Evolutionary conservation across 2,329 filamentous ascomycete species (phyloP).

Genomic region (Fusarium pininemorale): DNA sequence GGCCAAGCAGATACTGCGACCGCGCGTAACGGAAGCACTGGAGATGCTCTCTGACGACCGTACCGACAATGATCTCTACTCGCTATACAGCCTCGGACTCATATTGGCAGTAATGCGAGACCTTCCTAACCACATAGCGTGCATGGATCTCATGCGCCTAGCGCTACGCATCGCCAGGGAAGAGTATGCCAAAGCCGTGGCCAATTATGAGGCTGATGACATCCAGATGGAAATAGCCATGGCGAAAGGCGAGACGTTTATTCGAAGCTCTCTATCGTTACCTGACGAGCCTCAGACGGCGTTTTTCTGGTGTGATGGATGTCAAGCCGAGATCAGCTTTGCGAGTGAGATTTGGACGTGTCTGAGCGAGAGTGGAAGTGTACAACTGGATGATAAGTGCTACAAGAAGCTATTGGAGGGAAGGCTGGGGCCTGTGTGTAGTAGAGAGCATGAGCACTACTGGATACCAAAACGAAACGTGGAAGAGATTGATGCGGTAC

Average conservation of each 20-base stretch:
- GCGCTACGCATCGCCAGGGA: neutral
- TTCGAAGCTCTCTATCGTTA: neutral
- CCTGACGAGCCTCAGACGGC: neutral
- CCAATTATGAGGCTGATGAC: neutral
- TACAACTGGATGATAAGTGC: neutral
- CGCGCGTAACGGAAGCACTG: neutral
- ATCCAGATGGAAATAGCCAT: neutral
- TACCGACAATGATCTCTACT: neutral
- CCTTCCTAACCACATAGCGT: neutral
- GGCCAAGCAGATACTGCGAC: neutral
- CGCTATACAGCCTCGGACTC: neutral
- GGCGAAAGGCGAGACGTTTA: neutral
- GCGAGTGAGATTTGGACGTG: neutral
- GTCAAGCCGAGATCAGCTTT: neutral
- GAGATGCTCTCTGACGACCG: constrained; percentile 1
- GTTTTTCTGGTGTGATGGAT: neutral
- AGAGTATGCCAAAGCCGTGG: neutral
- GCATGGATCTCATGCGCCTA: neutral
- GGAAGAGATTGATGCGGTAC: neutral
- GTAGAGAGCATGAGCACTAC: neutral
- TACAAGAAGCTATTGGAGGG: neutral
- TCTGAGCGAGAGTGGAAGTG: neutral
- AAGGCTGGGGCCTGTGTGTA: neutral
- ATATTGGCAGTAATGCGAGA: neutral
- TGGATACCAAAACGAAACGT: neutral